Evolutionary conservation across 305 asterid species (phyloP).

Genomic region (Withania somnifera): DNA sequence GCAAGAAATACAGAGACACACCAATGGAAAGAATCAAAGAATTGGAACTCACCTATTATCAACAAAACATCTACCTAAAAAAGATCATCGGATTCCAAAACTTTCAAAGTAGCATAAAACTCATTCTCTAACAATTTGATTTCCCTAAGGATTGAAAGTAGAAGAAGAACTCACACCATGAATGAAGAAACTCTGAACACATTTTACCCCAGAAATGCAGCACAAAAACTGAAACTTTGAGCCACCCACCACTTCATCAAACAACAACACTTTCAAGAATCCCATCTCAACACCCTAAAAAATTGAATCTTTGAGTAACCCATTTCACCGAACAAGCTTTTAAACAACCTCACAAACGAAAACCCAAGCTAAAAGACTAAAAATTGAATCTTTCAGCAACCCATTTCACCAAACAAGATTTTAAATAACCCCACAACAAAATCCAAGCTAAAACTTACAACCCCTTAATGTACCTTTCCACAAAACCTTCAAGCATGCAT

Average conservation of each 20-base stretch:
- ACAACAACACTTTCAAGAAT: not conserved
- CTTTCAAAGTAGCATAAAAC: conserved; percentile 33
- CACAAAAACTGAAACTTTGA: conserved; percentile 14
- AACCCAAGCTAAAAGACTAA: not conserved
- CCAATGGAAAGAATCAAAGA: conserved; percentile 64
- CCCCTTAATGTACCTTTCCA: too few species aligned
- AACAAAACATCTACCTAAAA: conserved; percentile 39
- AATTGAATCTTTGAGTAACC: conserved; percentile 14
- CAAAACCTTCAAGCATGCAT: conserved; percentile 22
- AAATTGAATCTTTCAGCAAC: conserved; percentile 13
- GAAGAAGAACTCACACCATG: conserved; percentile 6
- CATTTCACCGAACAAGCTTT: conserved; percentile 8
- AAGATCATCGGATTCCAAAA: conserved; percentile 81
- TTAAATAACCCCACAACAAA: conserved; percentile 15
- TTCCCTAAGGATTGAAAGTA: conserved; percentile 13
- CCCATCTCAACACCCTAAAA: conserved; percentile 4
- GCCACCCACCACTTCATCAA: not conserved
- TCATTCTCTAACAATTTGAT: conserved; percentile 13
- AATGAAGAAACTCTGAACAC: conserved; percentile 12
- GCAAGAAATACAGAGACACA: conserved; percentile 1
- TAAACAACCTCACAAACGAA: conserved; percentile 16
- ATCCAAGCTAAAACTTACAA: not conserved
- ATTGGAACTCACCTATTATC: conserved; percentile 16
- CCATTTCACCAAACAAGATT: conserved; percentile 10
- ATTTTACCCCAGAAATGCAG: conserved; percentile 6